A percentile compares a stretch with the other conserved stretches of the same genome.
Conservation (phyloP, 2,329 filamentous ascomycete genomes). For the Gaeumannomyces tritici region DNA sequence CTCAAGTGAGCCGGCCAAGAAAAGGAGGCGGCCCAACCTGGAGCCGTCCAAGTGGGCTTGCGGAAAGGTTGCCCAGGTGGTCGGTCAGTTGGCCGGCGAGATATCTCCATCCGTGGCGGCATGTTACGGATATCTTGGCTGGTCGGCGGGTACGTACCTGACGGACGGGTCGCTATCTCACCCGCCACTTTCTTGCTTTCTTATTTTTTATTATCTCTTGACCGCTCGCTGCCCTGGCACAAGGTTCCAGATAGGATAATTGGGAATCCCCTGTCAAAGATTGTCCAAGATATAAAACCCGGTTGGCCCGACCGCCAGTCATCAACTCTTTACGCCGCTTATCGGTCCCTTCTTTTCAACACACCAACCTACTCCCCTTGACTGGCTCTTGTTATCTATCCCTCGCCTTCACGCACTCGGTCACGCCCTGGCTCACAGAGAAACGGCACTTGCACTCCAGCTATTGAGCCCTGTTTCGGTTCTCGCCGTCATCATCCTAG, state of each 20-base stretch:
- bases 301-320: not conserved
- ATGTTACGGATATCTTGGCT: not conserved
- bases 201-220: not conserved
- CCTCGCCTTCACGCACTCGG: not conserved
- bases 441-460: too few species aligned
- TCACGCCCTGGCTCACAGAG: not conserved
- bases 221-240: not conserved
- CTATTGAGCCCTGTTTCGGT: not conserved
- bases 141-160: not conserved
- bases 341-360: not conserved
- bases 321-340: not conserved
- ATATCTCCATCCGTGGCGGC: not conserved
- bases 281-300: not conserved
- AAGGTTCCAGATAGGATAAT: not conserved
- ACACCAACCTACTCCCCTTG: not conserved
- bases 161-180: not conserved
- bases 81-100: not conserved
- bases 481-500: not conserved
- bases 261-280: not conserved
- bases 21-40: not conserved
- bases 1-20: not conserved
- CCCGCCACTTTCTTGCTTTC: not conserved
- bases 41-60: not conserved
- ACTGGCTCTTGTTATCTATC: not conserved
- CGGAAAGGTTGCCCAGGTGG: not conserved